Evolutionary conservation across 2,329 filamentous ascomycete species (phyloP), one percentile per base, ranked within the genome.

Genomic region (Fonsecaea multimorphosa): DNA sequence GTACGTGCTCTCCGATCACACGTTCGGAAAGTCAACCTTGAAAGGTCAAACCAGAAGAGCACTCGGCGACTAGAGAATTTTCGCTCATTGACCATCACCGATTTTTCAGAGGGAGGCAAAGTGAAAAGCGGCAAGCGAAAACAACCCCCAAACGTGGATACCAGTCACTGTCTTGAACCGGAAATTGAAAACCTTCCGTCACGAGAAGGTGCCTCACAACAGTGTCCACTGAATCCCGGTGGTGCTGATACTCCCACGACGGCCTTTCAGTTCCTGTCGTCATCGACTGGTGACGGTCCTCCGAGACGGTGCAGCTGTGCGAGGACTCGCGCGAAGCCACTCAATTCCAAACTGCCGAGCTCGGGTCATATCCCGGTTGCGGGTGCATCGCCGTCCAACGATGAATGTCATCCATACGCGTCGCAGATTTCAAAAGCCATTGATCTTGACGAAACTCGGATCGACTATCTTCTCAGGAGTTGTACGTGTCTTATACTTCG

Each of bases 1-100:
- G 49, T 61, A 29, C 63, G 63, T 49, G 63, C 63, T 19, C 58
- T 65, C 12, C 63, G 63, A 29, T 65, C 63, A 19, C 63, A 65
- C 14, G 63, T 65, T 22, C 57, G 63, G 53, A 61, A 58, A 29
- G 58, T 65, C 58, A 65, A 65, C 27, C 58, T 65, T 5, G 63
- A 65, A 32, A 61, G 63, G 24, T 52, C 53, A 31, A 59, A 57
- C 22, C 63, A 61, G 34, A 61, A 59, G n/a, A 65, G 38, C 12
- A 65, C 63, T 34, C 51, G 53, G n/a, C 63, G 58, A 24, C 38
- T 65, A 46, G 63, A 65, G 58, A 65, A 61, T 36, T 65, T 65
- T 44, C 58, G 63, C 9, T 65, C 63, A 27, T 44, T 65, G 51
- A 61, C 63, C 29, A 49, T 65, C 38, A 49, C 54, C 7, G 63